phyloP scores from a whole-genome alignment of 2,329 filamentous ascomycete species.

The Reticulascus tulasneorum region DNA sequence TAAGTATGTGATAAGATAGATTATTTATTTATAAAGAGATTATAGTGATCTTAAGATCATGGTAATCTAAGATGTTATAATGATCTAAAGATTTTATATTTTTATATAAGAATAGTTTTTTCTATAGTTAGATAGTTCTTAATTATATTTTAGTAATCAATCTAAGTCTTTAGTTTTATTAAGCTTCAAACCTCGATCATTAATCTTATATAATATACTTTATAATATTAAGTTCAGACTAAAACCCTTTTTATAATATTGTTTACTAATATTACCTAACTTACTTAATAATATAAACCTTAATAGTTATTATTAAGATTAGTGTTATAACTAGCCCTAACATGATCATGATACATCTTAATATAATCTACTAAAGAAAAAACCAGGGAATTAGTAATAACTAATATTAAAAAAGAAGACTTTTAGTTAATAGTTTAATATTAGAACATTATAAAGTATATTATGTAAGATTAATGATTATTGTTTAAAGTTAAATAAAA shows the following conservation, averaged over 20 bases:
- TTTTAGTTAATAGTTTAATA: too few species aligned
- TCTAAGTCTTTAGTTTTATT: too few species aligned
- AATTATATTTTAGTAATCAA: too few species aligned
- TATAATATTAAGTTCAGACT: background rate
- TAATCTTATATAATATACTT: background rate
- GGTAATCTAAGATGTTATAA: background rate
- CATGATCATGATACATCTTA: background rate
- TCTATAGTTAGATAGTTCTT: too few species aligned
- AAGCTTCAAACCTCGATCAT: too few species aligned
- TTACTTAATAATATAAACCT: too few species aligned
- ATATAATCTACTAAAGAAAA: background rate
- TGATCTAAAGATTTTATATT: background rate
- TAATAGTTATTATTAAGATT: too few species aligned
- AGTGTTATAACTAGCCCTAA: too few species aligned
- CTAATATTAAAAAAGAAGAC: too few species aligned
- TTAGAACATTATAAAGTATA: too few species aligned
- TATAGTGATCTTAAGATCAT: background rate
- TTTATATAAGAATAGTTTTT: too few species aligned
- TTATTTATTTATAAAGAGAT: background rate
- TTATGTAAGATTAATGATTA: background rate
- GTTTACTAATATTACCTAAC: background rate
- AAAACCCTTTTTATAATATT: background rate
- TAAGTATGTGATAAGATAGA: background rate
- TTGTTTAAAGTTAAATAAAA: background rate
- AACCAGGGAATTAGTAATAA: too few species aligned